Base-by-base conservation (phyloP, 2,329 filamentous ascomycete species). In the Pezicula radicicola region DNA sequence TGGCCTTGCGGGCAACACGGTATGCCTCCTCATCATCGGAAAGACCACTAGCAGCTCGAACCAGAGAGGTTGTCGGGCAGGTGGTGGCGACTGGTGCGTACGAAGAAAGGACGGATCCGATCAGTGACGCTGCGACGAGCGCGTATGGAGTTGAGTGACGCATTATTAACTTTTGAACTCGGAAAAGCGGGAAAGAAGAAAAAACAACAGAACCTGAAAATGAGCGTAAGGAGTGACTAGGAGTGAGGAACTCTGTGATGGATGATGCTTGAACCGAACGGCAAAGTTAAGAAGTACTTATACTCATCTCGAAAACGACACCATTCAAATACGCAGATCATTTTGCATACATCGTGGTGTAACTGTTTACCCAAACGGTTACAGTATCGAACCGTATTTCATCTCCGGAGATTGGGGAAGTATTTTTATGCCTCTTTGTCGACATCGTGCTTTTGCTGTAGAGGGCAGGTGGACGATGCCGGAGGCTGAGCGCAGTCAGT, bases 11-110 rank as follows among this genome's bases (percentile, higher is more conserved):
- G 12, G 47, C 30, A 13, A 42, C 46, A 18, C 49, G 49, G 30
- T 52, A 55, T n/a, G 42, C 27, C 16, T 46, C 49, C 44, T 55
- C 53, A 18, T 36, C 27, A 52, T 55, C 50, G 10, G 50, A 55
- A n/a, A 55, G 49, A 18, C 50, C 53, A 7, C 16, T 50, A 25
- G 49, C 41, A 10, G 40, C 27, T 13, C 52, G 45, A 3, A 54
- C 41, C 4, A 54, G 52, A 47, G 52, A 44, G 9, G 49, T 49
- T 3, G 33, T 44, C 6, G 52, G 52, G 18, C 52, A 54, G n/a
- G 52, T 21, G 13, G 49, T 51, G 19, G 52, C 41, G 8, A 49
- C 27, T 3, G 52, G 52, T n/a, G 52, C 52, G 30, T 54, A 54
- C 10, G 25, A 6, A 16, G 44, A 30, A n/a, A 33, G 27, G 15